Conservation (phyloP, 129 eudicot species). For the Helianthus tuberosus region DNA sequence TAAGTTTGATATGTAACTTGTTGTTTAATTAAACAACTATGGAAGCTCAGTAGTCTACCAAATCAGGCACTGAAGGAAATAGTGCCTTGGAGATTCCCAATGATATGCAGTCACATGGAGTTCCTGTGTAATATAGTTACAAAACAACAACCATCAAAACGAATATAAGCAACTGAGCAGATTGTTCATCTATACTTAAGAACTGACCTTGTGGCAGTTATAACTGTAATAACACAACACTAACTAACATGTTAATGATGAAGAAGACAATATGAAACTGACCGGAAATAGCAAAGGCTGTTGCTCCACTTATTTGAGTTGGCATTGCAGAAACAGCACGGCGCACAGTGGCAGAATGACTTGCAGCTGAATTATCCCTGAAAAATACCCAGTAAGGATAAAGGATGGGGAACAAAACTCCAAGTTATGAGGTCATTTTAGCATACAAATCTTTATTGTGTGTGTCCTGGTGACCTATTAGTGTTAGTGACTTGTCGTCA, state of each 20-base stretch:
- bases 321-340: conserved; percentile 58
- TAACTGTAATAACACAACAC: background rate
- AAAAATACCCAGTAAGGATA: background rate
- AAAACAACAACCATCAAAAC: background rate
- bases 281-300: conserved; percentile 88
- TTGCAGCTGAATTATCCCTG: conserved; percentile 86
- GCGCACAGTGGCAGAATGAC: conserved; percentile 74
- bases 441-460: background rate
- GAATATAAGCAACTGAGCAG: background rate
- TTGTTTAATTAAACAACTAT: too few relatives aligned
- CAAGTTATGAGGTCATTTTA: background rate
- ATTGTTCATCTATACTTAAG: background rate
- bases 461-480: too few relatives aligned
- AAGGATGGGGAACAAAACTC: background rate
- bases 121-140: conserved; percentile 49
- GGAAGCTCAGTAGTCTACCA: conserved; percentile 50
- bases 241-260: too few relatives aligned
- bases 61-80: conserved; percentile 80
- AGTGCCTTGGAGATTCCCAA: conserved; percentile 75
- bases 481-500: background rate
- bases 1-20: background rate
- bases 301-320: conserved; percentile 72
- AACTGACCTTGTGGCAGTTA: background rate
- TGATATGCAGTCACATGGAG: conserved; percentile 91
- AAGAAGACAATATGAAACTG: conserved; percentile 13